Percentiles rank a stretch among this genome's conserved stretches.
These are phyloP conservation scores for Camelina neglecta DNA, from an alignment of 345 rosid genomes.

Conservation along the genomic window DNA sequence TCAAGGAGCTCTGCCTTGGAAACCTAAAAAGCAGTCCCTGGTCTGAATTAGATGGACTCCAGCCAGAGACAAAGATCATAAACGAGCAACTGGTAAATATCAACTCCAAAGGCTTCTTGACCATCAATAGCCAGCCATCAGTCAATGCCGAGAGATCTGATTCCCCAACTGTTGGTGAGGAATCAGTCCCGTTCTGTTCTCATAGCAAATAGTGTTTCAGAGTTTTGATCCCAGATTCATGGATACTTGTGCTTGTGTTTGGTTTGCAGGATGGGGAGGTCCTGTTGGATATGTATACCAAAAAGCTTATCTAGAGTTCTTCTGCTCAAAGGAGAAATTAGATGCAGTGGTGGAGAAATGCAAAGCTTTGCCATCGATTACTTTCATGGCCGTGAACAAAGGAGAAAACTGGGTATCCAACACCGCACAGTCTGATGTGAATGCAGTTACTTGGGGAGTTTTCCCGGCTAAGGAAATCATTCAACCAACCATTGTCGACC, in stretches of 20 bases:
- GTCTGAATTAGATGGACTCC: constrained; percentile 94
- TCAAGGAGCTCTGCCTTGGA: constrained; percentile 80
- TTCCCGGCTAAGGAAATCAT: constrained; percentile 84
- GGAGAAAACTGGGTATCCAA: constrained; percentile 63
- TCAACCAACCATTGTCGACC: constrained; percentile 91
- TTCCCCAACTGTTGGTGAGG: constrained; percentile 69
- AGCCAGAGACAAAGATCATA: constrained; percentile 91
- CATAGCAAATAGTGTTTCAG: not conserved
- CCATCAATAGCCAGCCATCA: constrained; percentile 97
- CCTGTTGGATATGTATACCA: constrained; percentile 88
- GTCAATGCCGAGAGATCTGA: constrained; percentile 87
- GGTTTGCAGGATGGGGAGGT: constrained; percentile 78
- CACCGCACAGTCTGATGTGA: constrained; percentile 53
- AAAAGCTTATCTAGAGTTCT: constrained; percentile 88
- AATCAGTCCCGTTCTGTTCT: not conserved
- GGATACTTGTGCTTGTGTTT: not conserved
- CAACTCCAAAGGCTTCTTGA: constrained; percentile 89
- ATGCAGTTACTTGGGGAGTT: constrained; percentile 94
- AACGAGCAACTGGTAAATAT: constrained; percentile 78
- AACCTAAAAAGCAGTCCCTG: constrained; percentile 85
- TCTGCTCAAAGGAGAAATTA: constrained; percentile 76
- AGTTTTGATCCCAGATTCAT: not conserved
- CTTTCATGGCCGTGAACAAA: constrained; percentile 72
- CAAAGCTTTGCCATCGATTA: constrained; percentile 58
- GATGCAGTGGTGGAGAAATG: constrained; percentile 61